Base-by-base conservation (phyloP, 352 stramenopile species). In the Phytophthora pluvialis region DNA sequence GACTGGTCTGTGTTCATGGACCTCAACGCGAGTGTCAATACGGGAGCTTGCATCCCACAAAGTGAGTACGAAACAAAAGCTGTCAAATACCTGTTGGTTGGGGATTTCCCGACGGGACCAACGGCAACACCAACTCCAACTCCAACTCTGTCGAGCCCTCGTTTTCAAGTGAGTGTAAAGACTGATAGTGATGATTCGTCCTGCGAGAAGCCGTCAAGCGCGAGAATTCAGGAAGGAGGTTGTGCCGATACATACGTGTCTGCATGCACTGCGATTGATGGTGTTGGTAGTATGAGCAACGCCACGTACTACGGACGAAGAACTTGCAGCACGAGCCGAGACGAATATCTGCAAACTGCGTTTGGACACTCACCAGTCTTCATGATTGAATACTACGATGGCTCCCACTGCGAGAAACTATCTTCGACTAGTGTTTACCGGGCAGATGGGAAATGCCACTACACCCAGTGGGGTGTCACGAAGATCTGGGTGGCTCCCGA, bases 11-110 rank as follows among this genome's bases (percentile, higher is more conserved):
- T 62, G 10, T 44, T 62, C 13, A 54, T 54, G 54, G 33, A 25
- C 31, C 13, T 62, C 9, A 62, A 62, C 42, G 42, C 29, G 18
- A 62, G 54, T 46, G 43, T 62, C 12, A 62, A 62, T 10, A 62
- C 54, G 4, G 54, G 54, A n/a, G 18, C 3, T 18, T 62, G 54
- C n/a, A 15, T 62, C 1, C 3, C 54, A 11, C 18, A 45, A 7
- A 25, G n/a, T 45, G 42, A 42, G 36, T 39, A 42, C 12, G 13
- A 42, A 42, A n/a, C 28, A 10, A 25, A 52, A 31, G 44, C 32
- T 29, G 54, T 32, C 15, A 64, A 49, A 33, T 64, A 56, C 28
- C 11, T 56, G 26, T n/a, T 64, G 8, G 5, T 47, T 26, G 28
- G 21, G 21, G 26, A 50, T n/a, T 5, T 36, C 43, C 26, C 5